Evolutionary conservation across 2,329 filamentous ascomycete genomes (phyloP).

Genomic region (Cryphonectria nitschkei): DNA sequence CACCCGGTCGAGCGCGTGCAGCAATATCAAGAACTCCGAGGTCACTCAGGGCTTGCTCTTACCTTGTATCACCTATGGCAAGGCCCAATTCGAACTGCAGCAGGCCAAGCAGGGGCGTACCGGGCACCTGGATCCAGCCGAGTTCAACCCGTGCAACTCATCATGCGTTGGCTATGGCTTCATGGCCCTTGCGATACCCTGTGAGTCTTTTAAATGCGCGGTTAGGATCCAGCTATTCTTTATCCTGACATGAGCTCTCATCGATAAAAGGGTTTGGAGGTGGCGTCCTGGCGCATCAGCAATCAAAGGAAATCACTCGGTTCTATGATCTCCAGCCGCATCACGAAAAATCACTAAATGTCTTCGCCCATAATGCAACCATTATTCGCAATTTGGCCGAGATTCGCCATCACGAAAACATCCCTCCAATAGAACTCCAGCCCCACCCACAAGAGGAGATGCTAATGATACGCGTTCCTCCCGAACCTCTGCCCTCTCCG

Average conservation of each 20-base stretch:
- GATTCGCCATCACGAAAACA: conserved; percentile 19
- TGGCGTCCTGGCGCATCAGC: conserved; percentile 23
- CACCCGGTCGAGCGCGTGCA: conserved; percentile 20
- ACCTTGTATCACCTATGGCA: conserved; percentile 28
- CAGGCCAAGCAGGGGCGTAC: conserved; percentile 18
- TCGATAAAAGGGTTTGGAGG: conserved; percentile 24
- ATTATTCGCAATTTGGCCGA: conserved; percentile 26
- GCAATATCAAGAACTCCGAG: conserved; percentile 21
- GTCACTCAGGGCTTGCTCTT: conserved; percentile 23
- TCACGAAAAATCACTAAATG: conserved; percentile 5
- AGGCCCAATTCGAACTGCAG: conserved; percentile 18
- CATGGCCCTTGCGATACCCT: conserved; percentile 19
- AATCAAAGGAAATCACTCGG: conserved; percentile 17
- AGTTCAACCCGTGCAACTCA: conserved; percentile 18
- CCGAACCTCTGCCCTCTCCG: neutral
- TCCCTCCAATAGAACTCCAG: conserved; percentile 13
- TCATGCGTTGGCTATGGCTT: conserved; percentile 22
- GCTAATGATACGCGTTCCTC: conserved; percentile 13
- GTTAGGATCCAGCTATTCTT: too few species aligned
- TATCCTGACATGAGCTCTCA: conserved; percentile 3
- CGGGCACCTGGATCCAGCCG: conserved; percentile 2
- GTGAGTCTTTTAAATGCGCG: conserved; percentile 9
- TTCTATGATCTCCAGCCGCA: conserved; percentile 17
- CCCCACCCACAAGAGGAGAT: neutral
- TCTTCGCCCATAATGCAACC: conserved; percentile 24